Evolutionary conservation across 768 basidiomycete species (phyloP).

Genomic region (Lentinula aciculospora): DNA sequence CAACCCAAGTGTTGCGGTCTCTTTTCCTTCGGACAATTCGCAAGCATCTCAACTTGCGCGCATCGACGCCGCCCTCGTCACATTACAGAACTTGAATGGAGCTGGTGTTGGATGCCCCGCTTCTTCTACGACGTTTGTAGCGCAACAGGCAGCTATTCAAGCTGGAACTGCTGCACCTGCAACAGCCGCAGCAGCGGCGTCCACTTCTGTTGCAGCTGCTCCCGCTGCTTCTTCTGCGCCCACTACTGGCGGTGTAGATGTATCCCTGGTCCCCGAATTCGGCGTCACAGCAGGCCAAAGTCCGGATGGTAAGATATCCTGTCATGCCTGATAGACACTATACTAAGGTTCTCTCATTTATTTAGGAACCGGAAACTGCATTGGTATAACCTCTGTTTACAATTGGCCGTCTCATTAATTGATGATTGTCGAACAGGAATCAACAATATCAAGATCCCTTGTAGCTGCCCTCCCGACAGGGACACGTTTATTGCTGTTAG

Average conservation of each 20-base stretch:
- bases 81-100: conserved; percentile 68
- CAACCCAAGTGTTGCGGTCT: conserved; percentile 47
- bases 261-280: conserved; percentile 52
- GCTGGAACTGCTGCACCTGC: conserved; percentile 6
- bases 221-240: conserved; percentile 20
- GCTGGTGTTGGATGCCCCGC: conserved; percentile 67
- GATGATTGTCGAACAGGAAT: conserved; percentile 40
- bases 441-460: conserved; percentile 58
- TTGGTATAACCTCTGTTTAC: conserved; percentile 29
- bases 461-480: conserved; percentile 58
- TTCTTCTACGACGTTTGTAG: conserved; percentile 50
- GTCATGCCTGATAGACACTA: background rate
- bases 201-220: conserved; percentile 23
- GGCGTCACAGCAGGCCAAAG: conserved; percentile 52
- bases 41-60: conserved; percentile 50
- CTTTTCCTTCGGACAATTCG: conserved; percentile 61
- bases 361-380: conserved; percentile 59
- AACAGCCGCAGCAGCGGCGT: conserved; percentile 13
- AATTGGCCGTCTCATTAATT: conserved; percentile 47
- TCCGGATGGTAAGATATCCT: conserved; percentile 33
- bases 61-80: conserved; percentile 52
- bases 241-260: conserved; percentile 36
- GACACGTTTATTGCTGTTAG: conserved; percentile 34
- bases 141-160: conserved; percentile 16
- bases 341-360: background rate